Percentiles rank a stretch among this genome's conserved stretches.
These are phyloP conservation scores for Fusarium paranaense DNA, from an alignment of 2,329 filamentous ascomycete genomes.

Conservation along the genomic window DNA sequence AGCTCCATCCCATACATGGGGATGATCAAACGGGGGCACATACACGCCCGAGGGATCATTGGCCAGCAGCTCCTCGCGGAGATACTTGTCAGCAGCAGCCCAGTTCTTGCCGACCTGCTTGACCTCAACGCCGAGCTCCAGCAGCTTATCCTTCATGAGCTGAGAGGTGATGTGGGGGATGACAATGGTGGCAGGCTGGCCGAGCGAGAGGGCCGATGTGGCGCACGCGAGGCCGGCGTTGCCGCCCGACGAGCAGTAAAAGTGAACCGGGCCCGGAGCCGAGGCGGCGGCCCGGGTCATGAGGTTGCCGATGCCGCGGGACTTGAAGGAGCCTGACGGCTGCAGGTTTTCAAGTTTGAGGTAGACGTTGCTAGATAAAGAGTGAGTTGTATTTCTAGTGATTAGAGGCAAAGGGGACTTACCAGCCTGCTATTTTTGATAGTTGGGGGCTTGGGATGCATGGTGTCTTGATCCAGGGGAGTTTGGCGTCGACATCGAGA, in stretches of 20 bases:
- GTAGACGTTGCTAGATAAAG: slow-evolving; percentile 72
- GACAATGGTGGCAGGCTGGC: slow-evolving; percentile 78
- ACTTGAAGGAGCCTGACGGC: slow-evolving; percentile 89
- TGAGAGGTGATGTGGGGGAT: slow-evolving; percentile 74
- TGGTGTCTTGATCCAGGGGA: slow-evolving; percentile 79
- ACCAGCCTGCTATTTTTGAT: slow-evolving; percentile 80
- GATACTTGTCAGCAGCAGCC: slow-evolving; percentile 75
- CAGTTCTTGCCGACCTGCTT: slow-evolving; percentile 76
- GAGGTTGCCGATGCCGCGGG: slow-evolving; percentile 79
- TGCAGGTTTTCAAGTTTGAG: slow-evolving; percentile 89
- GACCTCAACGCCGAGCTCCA: slow-evolving; percentile 75
- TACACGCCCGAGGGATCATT: slow-evolving; percentile 68
- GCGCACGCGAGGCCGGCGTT: slow-evolving; percentile 89
- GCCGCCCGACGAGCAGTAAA: slow-evolving; percentile 84
- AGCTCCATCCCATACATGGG: slow-evolving; percentile 75
- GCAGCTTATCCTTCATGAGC: slow-evolving; percentile 78
- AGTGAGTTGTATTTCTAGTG: neutral
- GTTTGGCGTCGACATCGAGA: slow-evolving; percentile 51
- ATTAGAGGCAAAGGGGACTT: slow-evolving; percentile 40
- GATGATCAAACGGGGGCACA: slow-evolving; percentile 77
- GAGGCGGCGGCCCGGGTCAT: slow-evolving; percentile 60
- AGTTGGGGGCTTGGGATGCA: slow-evolving; percentile 74
- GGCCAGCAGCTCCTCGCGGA: slow-evolving; percentile 68
- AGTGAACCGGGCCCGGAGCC: slow-evolving; percentile 63
- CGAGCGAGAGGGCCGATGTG: slow-evolving; percentile 74